Evolutionary conservation across 2,329 filamentous ascomycete species (phyloP).

Genomic region (Coniochaeta sp.): DNA sequence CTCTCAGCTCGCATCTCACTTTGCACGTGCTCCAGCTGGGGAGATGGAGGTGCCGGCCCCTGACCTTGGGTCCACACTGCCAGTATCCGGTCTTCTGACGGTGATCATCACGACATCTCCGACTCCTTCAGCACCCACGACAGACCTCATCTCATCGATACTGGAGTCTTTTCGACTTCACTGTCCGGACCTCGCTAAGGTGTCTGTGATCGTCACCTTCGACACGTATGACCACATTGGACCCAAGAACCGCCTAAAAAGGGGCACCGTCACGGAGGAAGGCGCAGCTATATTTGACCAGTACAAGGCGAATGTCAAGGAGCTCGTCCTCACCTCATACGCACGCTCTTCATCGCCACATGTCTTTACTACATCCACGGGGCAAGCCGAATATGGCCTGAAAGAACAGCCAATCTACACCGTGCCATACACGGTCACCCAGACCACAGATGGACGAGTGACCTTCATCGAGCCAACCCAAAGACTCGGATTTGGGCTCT

Average conservation of each 20-base stretch:
- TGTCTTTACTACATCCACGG: conserved; percentile 11
- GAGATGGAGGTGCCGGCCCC: not conserved
- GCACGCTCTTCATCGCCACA: not conserved
- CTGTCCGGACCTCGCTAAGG: conserved; percentile 31
- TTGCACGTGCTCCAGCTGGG: not conserved
- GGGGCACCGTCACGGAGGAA: conserved; percentile 40
- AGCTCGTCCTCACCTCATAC: conserved; percentile 25
- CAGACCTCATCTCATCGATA: conserved; percentile 40
- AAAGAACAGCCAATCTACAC: conserved; percentile 23
- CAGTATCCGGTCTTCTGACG: conserved; percentile 20
- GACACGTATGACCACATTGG: conserved; percentile 43
- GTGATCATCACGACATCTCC: conserved; percentile 47
- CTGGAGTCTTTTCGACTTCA: conserved; percentile 34
- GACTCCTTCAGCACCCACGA: conserved; percentile 44
- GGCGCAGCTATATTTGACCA: conserved; percentile 30
- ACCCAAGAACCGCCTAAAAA: conserved; percentile 38
- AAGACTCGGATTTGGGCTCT: conserved; percentile 44
- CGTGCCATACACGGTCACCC: conserved; percentile 27
- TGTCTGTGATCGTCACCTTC: conserved; percentile 41
- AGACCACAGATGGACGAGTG: conserved; percentile 27
- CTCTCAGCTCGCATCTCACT: not conserved
- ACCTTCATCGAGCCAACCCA: conserved; percentile 39
- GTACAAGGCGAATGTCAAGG: conserved; percentile 41
- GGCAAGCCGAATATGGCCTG: conserved; percentile 40
- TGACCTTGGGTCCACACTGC: not conserved